These are phyloP conservation scores for Asterionellopsis glacialis DNA, from an alignment of 108 stramenopile species.

Conservation along the genomic window DNA sequence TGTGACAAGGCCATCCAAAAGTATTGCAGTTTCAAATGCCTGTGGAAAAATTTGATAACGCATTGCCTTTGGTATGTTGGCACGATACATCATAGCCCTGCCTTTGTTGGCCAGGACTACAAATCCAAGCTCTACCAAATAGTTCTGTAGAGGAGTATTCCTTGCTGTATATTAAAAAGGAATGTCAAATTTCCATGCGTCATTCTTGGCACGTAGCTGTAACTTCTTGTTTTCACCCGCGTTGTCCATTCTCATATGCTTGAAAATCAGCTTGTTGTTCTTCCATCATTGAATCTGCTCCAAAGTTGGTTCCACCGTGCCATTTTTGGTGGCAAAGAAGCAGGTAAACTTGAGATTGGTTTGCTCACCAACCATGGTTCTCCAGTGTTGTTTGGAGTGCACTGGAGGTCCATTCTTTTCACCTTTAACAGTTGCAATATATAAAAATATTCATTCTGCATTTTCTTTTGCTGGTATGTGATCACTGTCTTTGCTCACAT, in stretches of 20 bases:
- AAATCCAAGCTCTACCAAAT: conserved; percentile 24
- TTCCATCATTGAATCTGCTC: conserved; percentile 7
- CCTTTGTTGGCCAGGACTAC: conserved; percentile 1
- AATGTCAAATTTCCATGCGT: conserved; percentile 15
- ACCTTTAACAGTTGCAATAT: background rate
- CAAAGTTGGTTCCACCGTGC: conserved; percentile 14
- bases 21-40: conserved; percentile 7
- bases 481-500: conserved; percentile 5
- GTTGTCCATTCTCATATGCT: conserved; percentile 12
- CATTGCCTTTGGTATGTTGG: background rate
- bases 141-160: conserved; percentile 8
- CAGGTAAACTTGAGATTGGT: conserved; percentile 10
- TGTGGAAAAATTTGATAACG: no score
- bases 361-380: conserved; percentile 12
- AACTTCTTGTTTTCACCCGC: conserved; percentile 15
- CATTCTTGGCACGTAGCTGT: background rate
- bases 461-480: background rate
- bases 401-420: background rate
- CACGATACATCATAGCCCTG: conserved; percentile 7
- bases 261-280: conserved; percentile 1
- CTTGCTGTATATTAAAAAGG: conserved; percentile 16
- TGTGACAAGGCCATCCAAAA: conserved; percentile 12
- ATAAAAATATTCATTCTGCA: conserved; percentile 12
- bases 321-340: conserved; percentile 6
- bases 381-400: background rate